These are phyloP conservation scores for Tolypocladium paradoxum DNA, from an alignment of 2,329 filamentous ascomycete genomes.

Conservation along the genomic window DNA sequence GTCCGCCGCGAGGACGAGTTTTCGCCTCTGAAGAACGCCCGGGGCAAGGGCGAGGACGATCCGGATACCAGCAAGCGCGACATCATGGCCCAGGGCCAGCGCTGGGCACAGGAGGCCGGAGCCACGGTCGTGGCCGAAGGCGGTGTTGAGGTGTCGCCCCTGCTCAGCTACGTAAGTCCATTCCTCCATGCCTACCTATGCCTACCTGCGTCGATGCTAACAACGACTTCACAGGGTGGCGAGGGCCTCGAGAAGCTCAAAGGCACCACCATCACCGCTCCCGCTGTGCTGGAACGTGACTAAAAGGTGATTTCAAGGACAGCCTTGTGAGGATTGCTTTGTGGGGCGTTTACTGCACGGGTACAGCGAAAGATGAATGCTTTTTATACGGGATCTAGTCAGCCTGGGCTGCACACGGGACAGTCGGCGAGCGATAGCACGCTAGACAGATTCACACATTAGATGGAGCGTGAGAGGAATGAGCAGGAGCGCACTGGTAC, in stretches of 20 bases:
- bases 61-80: constrained; percentile 85
- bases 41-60: constrained; percentile 81
- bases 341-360: not conserved
- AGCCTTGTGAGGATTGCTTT: not conserved
- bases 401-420: not conserved
- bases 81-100: constrained; percentile 80
- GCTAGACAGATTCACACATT: not conserved
- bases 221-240: constrained; percentile 34
- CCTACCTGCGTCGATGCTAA: constrained; percentile 2
- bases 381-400: not conserved
- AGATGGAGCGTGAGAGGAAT: not conserved
- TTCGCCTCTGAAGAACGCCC: constrained; percentile 87
- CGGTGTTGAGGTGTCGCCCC: constrained; percentile 82
- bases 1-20: constrained; percentile 97
- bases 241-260: constrained; percentile 49
- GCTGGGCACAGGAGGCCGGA: constrained; percentile 74
- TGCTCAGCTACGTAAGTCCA: constrained; percentile 88
- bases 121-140: constrained; percentile 57
- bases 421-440: not conserved
- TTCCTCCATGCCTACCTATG: not conserved
- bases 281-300: constrained; percentile 39
- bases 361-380: not conserved
- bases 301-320: constrained; percentile 7
- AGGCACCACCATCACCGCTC: constrained; percentile 41
- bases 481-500: not conserved